phyloP scores from a whole-genome alignment of 768 basidiomycete genomes.

The Pluteus cervinus region DNA sequence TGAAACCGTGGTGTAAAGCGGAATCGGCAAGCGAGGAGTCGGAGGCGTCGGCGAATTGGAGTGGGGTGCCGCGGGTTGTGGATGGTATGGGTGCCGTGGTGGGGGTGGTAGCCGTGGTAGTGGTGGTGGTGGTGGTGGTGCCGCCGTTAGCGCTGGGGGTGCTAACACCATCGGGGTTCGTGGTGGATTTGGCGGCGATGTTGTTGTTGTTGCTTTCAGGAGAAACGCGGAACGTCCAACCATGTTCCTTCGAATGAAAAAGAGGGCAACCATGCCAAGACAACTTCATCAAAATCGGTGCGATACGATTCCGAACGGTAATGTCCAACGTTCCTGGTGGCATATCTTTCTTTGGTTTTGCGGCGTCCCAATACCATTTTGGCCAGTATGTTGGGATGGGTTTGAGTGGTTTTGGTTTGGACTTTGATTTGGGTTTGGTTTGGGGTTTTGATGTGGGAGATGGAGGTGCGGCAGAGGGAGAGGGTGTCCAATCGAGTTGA shows the following conservation, averaged over 20 bases:
- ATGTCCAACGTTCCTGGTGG: slow-evolving; percentile 76
- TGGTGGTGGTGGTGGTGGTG: slow-evolving; percentile 17
- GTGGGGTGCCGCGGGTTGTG: slow-evolving; percentile 36
- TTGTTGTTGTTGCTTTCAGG: slow-evolving; percentile 31
- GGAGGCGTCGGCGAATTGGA: slow-evolving; percentile 56
- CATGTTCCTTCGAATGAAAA: slow-evolving; percentile 79
- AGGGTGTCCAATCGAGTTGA: slow-evolving; percentile 64
- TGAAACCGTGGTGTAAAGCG: slow-evolving; percentile 39
- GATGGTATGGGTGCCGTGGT: neutral
- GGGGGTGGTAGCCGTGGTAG: neutral
- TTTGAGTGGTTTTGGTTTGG: slow-evolving; percentile 30
- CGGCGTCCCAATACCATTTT: slow-evolving; percentile 94
- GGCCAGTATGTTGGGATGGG: slow-evolving; percentile 70
- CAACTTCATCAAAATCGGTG: slow-evolving; percentile 80
- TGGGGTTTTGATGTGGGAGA: slow-evolving; percentile 6
- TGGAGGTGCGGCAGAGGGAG: slow-evolving; percentile 6
- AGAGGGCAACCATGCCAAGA: slow-evolving; percentile 88
- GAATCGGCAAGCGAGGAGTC: slow-evolving; percentile 55
- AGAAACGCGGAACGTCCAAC: slow-evolving; percentile 87
- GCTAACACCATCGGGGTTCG: too few relatives aligned
- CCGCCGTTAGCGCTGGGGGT: too few relatives aligned
- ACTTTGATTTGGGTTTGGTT: slow-evolving; percentile 20
- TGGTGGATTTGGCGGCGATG: slow-evolving; percentile 13
- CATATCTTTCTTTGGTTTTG: slow-evolving; percentile 62
- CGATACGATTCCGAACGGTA: slow-evolving; percentile 74